phyloP scores from a whole-genome alignment of 192 early-diverging fungal species.

The Coemansia erecta region DNA sequence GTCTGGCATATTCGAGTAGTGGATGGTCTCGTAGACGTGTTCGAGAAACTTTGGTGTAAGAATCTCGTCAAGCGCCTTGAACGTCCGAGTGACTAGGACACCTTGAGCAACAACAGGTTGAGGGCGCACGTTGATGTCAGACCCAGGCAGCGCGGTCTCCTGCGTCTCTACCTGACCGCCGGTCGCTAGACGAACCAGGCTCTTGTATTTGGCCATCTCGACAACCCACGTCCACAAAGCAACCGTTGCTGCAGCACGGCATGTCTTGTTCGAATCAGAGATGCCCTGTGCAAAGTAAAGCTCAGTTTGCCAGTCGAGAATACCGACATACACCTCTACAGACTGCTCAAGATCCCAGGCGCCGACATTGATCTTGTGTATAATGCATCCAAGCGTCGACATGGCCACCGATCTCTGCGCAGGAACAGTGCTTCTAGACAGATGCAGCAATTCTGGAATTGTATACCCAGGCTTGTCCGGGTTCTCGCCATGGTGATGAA shows the following conservation, averaged over 20 bases:
- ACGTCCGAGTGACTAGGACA: slow-evolving; percentile 34
- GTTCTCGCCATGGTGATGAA: slow-evolving; percentile 89
- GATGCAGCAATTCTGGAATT: slow-evolving; percentile 73
- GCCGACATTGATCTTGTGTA: slow-evolving; percentile 48
- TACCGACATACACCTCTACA: slow-evolving; percentile 23
- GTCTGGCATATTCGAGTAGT: slow-evolving; percentile 28
- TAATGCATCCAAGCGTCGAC: slow-evolving; percentile 58
- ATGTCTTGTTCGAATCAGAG: slow-evolving; percentile 29
- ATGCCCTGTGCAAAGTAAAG: slow-evolving; percentile 38
- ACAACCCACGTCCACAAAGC: slow-evolving; percentile 49
- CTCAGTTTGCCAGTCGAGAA: slow-evolving; percentile 47
- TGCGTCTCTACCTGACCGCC: slow-evolving; percentile 29
- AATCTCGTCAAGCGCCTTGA: slow-evolving; percentile 32
- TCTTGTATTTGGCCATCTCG: slow-evolving; percentile 42
- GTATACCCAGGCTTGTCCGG: slow-evolving; percentile 87
- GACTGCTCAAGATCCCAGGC: slow-evolving; percentile 38
- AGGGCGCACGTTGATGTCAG: slow-evolving; percentile 28
- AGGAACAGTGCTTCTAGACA: slow-evolving; percentile 78
- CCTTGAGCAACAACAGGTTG: slow-evolving; percentile 33
- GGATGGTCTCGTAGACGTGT: slow-evolving; percentile 15
- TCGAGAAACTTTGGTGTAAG: slow-evolving; percentile 30
- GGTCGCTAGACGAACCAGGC: slow-evolving; percentile 30
- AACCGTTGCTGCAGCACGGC: slow-evolving; percentile 16
- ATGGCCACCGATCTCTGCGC: slow-evolving; percentile 73
- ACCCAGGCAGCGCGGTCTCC: slow-evolving; percentile 10